A percentile compares a stretch with the other conserved stretches of the same genome.
phyloP scores from a whole-genome alignment of 371 early-diverging fungal genomes.

The Mucor mucedo region DNA sequence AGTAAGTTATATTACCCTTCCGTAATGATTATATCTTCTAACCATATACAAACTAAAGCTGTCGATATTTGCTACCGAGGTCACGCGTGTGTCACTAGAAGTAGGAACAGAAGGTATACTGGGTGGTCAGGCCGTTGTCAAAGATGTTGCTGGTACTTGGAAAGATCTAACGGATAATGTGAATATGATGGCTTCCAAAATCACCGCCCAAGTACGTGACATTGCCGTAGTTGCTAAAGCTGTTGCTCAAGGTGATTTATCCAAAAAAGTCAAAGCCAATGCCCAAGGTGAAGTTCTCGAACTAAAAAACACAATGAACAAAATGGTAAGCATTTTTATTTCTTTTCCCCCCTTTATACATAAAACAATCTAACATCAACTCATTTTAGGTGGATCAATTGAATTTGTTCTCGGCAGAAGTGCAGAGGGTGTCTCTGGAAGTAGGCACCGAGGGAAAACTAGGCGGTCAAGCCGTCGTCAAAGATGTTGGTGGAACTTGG shows the following conservation, averaged over 20 bases:
- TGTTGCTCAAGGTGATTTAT: slow-evolving; percentile 52
- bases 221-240: slow-evolving; percentile 55
- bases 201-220: slow-evolving; percentile 55
- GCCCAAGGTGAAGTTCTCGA: slow-evolving; percentile 57
- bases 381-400: slow-evolving; percentile 46
- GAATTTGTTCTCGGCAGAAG: too few relatives aligned
- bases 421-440: too few relatives aligned
- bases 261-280: slow-evolving; percentile 53
- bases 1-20: slow-evolving; percentile 25
- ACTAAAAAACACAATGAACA: slow-evolving; percentile 53
- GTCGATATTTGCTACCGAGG: slow-evolving; percentile 69
- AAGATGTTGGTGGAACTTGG: too few relatives aligned
- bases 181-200: slow-evolving; percentile 57
- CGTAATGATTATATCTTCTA: too few relatives aligned
- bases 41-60: slow-evolving; percentile 18
- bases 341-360: background rate
- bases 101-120: slow-evolving; percentile 59
- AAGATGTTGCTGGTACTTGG: slow-evolving; percentile 67
- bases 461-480: too few relatives aligned
- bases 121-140: slow-evolving; percentile 69
- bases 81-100: slow-evolving; percentile 62
- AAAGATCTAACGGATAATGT: slow-evolving; percentile 67
- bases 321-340: slow-evolving; percentile 33
- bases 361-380: slow-evolving; percentile 26
- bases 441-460: slow-evolving; percentile 43